Evolutionary conservation across 495 filamentous ascomycete species (phyloP).

Genomic region (Aspergillus kassunensis): DNA sequence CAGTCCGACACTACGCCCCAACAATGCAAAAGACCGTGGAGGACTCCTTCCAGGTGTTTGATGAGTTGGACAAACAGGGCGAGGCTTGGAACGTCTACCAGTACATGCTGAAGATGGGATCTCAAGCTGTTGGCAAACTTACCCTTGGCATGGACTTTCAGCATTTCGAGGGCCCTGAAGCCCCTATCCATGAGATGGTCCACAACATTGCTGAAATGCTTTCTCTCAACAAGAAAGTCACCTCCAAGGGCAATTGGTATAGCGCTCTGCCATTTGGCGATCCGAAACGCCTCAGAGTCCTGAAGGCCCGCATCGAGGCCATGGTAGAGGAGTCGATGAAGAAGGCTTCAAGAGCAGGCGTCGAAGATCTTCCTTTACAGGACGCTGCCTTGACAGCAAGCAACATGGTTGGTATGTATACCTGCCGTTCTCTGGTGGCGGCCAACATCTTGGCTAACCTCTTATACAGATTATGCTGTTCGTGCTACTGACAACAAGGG

Average conservation of each 20-base stretch:
- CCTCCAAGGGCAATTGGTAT: slow-evolving; percentile 48
- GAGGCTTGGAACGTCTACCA: slow-evolving; percentile 56
- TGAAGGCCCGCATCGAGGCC: slow-evolving; percentile 24
- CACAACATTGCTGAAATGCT: slow-evolving; percentile 37
- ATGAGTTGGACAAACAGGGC: slow-evolving; percentile 43
- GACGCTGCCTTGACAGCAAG: slow-evolving; percentile 48
- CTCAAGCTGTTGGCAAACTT: slow-evolving; percentile 50
- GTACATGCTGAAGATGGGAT: slow-evolving; percentile 57
- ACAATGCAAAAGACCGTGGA: slow-evolving; percentile 48
- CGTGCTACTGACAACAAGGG: too few species aligned
- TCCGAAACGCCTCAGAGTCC: slow-evolving; percentile 30
- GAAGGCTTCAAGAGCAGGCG: slow-evolving; percentile 24
- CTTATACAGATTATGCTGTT: too few species aligned
- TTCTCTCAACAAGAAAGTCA: slow-evolving; percentile 51
- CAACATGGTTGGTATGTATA: slow-evolving; percentile 39
- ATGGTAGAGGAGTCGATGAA: slow-evolving; percentile 39
- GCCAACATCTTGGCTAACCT: slow-evolving; percentile 23
- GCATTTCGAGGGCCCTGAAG: slow-evolving; percentile 45
- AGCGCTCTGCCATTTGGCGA: slow-evolving; percentile 48
- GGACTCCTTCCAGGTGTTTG: slow-evolving; percentile 47
- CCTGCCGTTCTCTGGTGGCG: too few species aligned
- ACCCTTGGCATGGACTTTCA: slow-evolving; percentile 48
- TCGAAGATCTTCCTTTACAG: slow-evolving; percentile 42
- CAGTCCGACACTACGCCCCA: slow-evolving; percentile 52
- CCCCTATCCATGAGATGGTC: slow-evolving; percentile 41